Conservation (phyloP, 2,329 filamentous ascomycete genomes). For the Bimuria novae-zelandiae region DNA sequence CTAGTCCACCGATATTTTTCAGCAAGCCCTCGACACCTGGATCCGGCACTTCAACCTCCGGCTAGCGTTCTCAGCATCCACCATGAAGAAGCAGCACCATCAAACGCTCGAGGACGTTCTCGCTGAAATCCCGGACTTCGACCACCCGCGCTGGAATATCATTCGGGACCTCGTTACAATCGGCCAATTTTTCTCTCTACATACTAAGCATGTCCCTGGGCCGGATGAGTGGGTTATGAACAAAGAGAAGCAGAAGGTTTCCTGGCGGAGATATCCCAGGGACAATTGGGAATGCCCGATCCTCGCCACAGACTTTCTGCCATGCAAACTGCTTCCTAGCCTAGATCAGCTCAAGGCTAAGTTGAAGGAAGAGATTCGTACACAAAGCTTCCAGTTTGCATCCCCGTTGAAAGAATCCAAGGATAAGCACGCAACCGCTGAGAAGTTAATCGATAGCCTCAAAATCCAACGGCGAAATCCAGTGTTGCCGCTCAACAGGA, state of each 20-base stretch:
- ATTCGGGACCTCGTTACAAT: neutral
- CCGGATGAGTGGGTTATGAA: neutral
- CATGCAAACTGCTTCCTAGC: neutral
- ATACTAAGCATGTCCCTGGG: neutral
- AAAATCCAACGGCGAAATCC: neutral
- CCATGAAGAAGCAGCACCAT: neutral
- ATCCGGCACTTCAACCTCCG: neutral
- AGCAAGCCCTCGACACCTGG: neutral
- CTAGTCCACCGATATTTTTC: too few species aligned
- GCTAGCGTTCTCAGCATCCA: neutral
- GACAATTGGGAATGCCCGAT: neutral
- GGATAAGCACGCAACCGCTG: neutral
- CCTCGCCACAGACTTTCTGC: neutral
- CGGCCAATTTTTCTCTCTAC: neutral
- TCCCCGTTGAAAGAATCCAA: neutral
- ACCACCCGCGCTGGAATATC: neutral
- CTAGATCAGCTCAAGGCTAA: neutral
- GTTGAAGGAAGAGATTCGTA: neutral
- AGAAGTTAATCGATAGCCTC: neutral
- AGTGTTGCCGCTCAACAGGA: neutral
- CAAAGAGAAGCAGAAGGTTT: neutral
- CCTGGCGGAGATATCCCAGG: neutral
- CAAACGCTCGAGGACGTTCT: neutral
- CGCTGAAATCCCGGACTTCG: neutral
- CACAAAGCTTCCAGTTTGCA: neutral